These are phyloP conservation scores for Gyrodon lividus DNA, from an alignment of 768 basidiomycete genomes.

Conservation along the genomic window DNA sequence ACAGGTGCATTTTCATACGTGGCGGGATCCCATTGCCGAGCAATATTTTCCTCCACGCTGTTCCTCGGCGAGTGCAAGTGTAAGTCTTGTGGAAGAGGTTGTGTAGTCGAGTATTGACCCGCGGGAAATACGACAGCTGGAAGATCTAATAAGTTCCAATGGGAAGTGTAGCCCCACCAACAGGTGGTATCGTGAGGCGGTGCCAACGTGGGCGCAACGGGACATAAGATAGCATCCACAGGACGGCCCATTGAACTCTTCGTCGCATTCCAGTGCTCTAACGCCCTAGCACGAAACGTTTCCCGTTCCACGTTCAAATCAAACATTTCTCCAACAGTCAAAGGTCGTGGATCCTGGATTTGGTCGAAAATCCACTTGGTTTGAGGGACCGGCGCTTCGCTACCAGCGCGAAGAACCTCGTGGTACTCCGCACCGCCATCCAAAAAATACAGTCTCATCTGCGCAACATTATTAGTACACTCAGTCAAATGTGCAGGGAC, in stretches of 20 bases:
- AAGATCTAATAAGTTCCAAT: constrained; percentile 55
- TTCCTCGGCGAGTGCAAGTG: constrained; percentile 33
- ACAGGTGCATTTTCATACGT: constrained; percentile 46
- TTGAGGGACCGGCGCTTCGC: constrained; percentile 41
- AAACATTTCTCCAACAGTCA: constrained; percentile 43
- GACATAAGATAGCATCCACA: constrained; percentile 48
- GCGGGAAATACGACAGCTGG: constrained; percentile 48
- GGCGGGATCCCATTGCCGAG: constrained; percentile 40
- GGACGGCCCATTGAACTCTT: constrained; percentile 37
- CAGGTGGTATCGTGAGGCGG: constrained; percentile 46
- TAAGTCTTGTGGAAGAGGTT: constrained; percentile 5
- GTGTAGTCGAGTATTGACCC: constrained; percentile 34
- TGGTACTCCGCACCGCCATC: constrained; percentile 49
- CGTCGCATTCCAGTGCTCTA: constrained; percentile 47
- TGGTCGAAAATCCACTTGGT: constrained; percentile 44
- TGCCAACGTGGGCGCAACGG: constrained; percentile 46
- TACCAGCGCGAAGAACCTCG: constrained; percentile 33
- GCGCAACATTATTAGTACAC: constrained; percentile 14
- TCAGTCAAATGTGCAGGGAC: neutral
- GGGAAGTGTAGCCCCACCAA: constrained; percentile 52
- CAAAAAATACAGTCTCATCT: constrained; percentile 48
- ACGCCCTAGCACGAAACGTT: constrained; percentile 37
- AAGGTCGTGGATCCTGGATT: constrained; percentile 37
- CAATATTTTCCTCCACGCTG: constrained; percentile 35
- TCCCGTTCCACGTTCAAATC: constrained; percentile 45